Base-by-base conservation (phyloP, 371 early-diverging fungal genomes). In the Mucor racemosus region DNA sequence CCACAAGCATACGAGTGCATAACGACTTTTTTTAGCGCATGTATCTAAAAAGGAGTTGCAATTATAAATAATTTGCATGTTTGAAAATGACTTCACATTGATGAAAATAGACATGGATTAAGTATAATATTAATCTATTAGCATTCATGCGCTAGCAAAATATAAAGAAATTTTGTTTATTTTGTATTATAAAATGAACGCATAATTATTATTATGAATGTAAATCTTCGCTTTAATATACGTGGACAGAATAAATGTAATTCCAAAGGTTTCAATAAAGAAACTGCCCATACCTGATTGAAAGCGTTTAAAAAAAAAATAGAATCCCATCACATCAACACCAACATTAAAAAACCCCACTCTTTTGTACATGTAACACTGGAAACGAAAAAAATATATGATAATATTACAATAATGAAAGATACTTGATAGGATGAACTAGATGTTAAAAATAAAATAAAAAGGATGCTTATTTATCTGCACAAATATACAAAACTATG, bases 401-500 rank as follows among this genome's bases (percentile, higher is more conserved):
- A 55, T 48, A 39, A 34, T 57, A 33, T 35, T 62, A 53, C 21
- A 58, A 61, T 48, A 36, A 61, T 34, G n/a, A 11, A 11, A 5
- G 13, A 60, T 34, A 33, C 53, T 53, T 53, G 21, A 31, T 35
- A 34, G 15, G n/a, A 55, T 55, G 55, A n/a, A 11, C 50, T 50
- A 55, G 55, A 55, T 55, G 35, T 35, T 69, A 19, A 46, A 39
- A 58, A 58, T 11, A 68, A 62, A 36, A 67, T 58, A 14, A 44
- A 7, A 54, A 38, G 13, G 4, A 41, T 64, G 53, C 63, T 48
- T 31, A 38, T 63, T 71, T 67, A 31, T 78, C 80, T 33, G 83
- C 80, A 64, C 80, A 77, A 65, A 82, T 82, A 68, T 82, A 82
- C 54, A 82, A 70, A 31, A 82, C 83, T 82, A 62, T n/a, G 17